Conservation (phyloP, 2,329 filamentous ascomycete genomes). For the Cladosporium velox region DNA sequence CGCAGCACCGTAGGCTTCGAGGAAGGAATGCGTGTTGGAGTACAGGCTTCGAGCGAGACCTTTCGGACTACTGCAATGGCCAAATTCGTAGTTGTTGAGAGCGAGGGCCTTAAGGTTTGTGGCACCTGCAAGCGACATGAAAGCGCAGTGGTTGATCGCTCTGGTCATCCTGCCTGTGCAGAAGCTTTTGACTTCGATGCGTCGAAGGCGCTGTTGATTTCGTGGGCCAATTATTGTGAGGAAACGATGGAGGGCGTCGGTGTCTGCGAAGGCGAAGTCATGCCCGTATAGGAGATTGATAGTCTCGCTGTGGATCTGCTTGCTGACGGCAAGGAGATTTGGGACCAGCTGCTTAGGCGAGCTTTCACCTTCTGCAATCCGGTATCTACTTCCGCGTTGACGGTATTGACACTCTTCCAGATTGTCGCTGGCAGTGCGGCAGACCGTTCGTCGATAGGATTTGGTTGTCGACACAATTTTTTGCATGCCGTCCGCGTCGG, state of each 20-base stretch:
- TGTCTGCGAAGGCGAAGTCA: conserved; percentile 30
- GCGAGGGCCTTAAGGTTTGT: conserved; percentile 29
- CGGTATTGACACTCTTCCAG: background rate
- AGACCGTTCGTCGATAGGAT: conserved; percentile 27
- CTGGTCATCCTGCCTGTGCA: conserved; percentile 19
- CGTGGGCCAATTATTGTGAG: conserved; percentile 30
- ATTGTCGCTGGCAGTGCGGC: conserved; percentile 23
- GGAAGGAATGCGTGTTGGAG: conserved; percentile 30
- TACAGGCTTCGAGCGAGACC: conserved; percentile 29
- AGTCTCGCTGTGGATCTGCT: conserved; percentile 33
- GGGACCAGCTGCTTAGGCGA: conserved; percentile 22
- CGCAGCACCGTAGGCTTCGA: conserved; percentile 29
- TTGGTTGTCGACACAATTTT: conserved; percentile 27
- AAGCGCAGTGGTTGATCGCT: conserved; percentile 21
- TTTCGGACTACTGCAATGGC: background rate
- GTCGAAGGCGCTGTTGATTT: conserved; percentile 28
- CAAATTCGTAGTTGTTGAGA: conserved; percentile 28
- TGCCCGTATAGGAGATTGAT: conserved; percentile 32
- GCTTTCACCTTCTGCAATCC: background rate
- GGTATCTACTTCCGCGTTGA: background rate
- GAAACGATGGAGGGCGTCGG: conserved; percentile 31
- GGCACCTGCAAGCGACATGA: conserved; percentile 31
- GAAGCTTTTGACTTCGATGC: conserved; percentile 31
- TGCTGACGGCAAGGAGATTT: conserved; percentile 31
- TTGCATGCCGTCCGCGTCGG: conserved; percentile 27